Base-by-base conservation (phyloP, 2,329 filamentous ascomycete genomes). In the Rhynchosporium agropyri region DNA sequence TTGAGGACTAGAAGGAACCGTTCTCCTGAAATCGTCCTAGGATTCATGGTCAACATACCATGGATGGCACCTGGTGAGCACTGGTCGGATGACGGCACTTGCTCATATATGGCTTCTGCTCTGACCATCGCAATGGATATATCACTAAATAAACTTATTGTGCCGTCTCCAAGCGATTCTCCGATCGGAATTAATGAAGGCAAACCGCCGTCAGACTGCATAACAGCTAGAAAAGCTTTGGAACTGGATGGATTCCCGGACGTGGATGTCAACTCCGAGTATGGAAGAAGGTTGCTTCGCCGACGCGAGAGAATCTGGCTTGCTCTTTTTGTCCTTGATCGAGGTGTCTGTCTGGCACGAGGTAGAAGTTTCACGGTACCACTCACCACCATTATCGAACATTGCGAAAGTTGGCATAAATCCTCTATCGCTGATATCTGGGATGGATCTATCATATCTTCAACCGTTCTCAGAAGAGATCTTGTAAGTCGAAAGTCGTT, bases 1-100 rank as follows among this genome's bases (percentile, higher is more conserved):
- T 81, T 91, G 49, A 85, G 88, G 56, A 76, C 80, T 0, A 81
- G 83, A 51, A 83, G 87, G 2, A 83, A 86, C 69, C 83, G 87
- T 61, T 91, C 89, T 0, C 87, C 90, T 5, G 89, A 91, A 72
- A 90, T 91, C 61, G 85, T 91, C 0, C 77, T 91, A 1, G 89
- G 86, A 0, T 91, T 91, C 71, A 88, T 91, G 84, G 82, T 90
- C 38, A 90, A 90, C 65, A 83, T 91, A 6, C 89, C 89, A 0
- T 91, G 89, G 89, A 90, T 91, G 82, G 84, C 84, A 36, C 86
- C 86, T 1, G 86, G 86, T 2, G 77, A 83, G 63, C 85, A 89
- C 69, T 87, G 85, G 73, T 86, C 86, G 9, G 88, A 91, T 67
- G 89, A 91, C 64, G 88, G 90, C 69, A 90, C 89, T 0, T 90